Conservation (phyloP, 2,329 filamentous ascomycete species). For the Colletotrichum sojae region DNA sequence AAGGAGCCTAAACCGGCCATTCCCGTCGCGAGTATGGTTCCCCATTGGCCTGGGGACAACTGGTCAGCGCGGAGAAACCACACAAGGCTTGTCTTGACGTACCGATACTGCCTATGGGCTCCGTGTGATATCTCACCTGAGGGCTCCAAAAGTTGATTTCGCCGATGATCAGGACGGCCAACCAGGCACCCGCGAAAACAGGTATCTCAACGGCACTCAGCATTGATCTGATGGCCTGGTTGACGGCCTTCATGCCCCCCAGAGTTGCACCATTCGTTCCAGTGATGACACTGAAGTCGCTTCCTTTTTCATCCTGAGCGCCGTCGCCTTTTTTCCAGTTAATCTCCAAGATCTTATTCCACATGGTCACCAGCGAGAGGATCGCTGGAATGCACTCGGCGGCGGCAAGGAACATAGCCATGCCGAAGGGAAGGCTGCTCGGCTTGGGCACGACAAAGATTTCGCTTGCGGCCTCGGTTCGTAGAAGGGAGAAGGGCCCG, state of each 20-base stretch:
- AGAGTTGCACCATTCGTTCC: constrained; percentile 70
- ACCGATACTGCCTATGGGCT: constrained; percentile 74
- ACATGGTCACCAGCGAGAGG: constrained; percentile 72
- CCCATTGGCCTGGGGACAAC: constrained; percentile 67
- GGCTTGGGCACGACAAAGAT: constrained; percentile 76
- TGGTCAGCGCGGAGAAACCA: background rate
- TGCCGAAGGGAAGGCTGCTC: constrained; percentile 67
- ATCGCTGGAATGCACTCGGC: constrained; percentile 77
- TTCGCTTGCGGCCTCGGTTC: constrained; percentile 68
- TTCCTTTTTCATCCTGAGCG: constrained; percentile 45
- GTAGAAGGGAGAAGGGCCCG: constrained; percentile 69
- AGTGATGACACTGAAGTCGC: constrained; percentile 58
- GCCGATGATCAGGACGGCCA: constrained; percentile 72
- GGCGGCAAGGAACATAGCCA: constrained; percentile 72
- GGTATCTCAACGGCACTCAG: constrained; percentile 70
- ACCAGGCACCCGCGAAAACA: constrained; percentile 69
- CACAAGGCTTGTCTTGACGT: constrained; percentile 43
- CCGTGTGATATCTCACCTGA: constrained; percentile 71
- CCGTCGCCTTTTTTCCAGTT: constrained; percentile 68
- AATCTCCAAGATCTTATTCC: constrained; percentile 74
- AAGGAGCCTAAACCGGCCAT: constrained; percentile 72
- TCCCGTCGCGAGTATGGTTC: constrained; percentile 70
- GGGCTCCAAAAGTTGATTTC: constrained; percentile 75
- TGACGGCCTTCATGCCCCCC: constrained; percentile 66
- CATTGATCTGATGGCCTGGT: constrained; percentile 67